Conservation (phyloP, 176 grass and related monocot genomes). For the Paspalum vaginatum region DNA sequence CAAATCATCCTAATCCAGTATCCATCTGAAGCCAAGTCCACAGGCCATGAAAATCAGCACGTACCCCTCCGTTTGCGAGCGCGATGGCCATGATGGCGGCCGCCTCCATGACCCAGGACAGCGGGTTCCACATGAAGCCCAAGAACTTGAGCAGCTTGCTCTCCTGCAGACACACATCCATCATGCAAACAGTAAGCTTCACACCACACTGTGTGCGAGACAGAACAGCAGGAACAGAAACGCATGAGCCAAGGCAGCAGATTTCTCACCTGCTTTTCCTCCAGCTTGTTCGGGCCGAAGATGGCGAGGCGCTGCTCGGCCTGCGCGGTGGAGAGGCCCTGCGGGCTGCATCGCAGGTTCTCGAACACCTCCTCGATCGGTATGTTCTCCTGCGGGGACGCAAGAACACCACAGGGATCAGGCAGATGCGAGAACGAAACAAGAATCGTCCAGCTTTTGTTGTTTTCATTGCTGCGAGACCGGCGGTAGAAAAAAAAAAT, state of each 20-base stretch:
- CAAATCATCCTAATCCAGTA: background rate
- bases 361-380: constrained; percentile 91
- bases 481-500: background rate
- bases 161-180: constrained; percentile 51
- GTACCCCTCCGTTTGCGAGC: constrained; percentile 80
- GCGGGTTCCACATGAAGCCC: constrained; percentile 91
- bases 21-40: background rate
- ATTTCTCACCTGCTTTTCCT: constrained; percentile 75
- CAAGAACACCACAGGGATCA: background rate
- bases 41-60: background rate
- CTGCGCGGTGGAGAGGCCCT: constrained; percentile 70
- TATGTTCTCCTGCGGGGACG: constrained; percentile 68
- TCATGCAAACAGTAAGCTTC: background rate
- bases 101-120: constrained; percentile 94
- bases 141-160: constrained; percentile 89
- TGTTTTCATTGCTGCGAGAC: background rate
- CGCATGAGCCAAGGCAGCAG: background rate
- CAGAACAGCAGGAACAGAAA: background rate
- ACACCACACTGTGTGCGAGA: background rate
- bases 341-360: constrained; percentile 68
- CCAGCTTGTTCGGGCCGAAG: constrained; percentile 87
- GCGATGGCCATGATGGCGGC: constrained; percentile 91
- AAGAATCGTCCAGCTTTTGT: background rate
- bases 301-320: constrained; percentile 68
- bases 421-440: background rate